A percentile compares a stretch with the other conserved stretches of the same genome.
phyloP scores from a whole-genome alignment of 2,329 filamentous ascomycete genomes.

The Xylaria polymorpha region DNA sequence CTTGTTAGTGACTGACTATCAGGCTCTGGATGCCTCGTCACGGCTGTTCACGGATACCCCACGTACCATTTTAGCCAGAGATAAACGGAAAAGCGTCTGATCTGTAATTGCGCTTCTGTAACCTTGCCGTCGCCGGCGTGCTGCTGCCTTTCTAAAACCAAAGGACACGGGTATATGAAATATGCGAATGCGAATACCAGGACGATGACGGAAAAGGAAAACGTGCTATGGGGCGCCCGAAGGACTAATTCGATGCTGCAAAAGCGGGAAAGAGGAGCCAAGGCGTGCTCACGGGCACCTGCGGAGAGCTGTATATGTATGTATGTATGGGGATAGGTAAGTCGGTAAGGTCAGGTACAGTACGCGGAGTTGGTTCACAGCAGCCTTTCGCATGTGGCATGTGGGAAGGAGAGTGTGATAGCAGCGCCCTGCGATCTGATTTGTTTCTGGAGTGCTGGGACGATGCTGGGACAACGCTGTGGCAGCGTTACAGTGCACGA shows the following conservation, averaged over 20 bases:
- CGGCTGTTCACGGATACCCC: neutral
- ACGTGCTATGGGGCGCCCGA: conserved; percentile 45
- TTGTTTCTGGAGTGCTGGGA: conserved; percentile 47
- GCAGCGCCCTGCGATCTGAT: conserved; percentile 48
- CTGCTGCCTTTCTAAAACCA: conserved; percentile 46
- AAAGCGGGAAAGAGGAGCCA: conserved; percentile 47
- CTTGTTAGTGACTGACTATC: conserved; percentile 35
- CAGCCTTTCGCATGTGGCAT: conserved; percentile 40
- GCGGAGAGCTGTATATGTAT: conserved; percentile 50
- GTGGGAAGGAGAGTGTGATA: conserved; percentile 45
- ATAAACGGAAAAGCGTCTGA: conserved; percentile 29
- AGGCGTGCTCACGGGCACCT: conserved; percentile 45
- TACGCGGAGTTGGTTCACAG: conserved; percentile 30
- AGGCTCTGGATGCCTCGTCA: neutral
- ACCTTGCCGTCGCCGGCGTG: conserved; percentile 51
- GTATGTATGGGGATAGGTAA: conserved; percentile 13
- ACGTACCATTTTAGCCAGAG: conserved; percentile 41
- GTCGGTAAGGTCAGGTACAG: conserved; percentile 3
- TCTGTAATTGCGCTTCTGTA: conserved; percentile 43
- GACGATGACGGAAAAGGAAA: conserved; percentile 44
- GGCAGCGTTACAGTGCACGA: conserved; percentile 41
- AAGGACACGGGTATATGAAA: conserved; percentile 45
- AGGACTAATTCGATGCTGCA: conserved; percentile 48
- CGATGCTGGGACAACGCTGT: conserved; percentile 43
- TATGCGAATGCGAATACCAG: conserved; percentile 41